Percentiles rank a stretch among this genome's conserved stretches.
These are phyloP conservation scores for Stachybotrys echinatus DNA, from an alignment of 2,329 filamentous ascomycete species.

Conservation along the genomic window DNA sequence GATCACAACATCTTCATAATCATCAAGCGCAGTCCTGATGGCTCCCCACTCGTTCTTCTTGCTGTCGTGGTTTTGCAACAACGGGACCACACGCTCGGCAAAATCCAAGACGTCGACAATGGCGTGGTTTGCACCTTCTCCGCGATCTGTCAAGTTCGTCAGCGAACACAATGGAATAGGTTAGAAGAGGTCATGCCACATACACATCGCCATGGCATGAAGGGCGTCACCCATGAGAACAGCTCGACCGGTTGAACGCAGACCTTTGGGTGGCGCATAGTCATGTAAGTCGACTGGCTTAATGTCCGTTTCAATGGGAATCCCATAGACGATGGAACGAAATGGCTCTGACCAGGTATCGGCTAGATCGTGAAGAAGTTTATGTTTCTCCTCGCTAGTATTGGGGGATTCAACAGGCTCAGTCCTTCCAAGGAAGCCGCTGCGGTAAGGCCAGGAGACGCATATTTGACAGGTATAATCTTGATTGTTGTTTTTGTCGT, in stretches of 20 bases:
- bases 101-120: constrained; percentile 46
- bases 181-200: constrained; percentile 17
- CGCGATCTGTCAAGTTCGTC: constrained; percentile 35
- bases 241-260: constrained; percentile 32
- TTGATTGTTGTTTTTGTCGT: constrained; percentile 23
- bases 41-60: not conserved
- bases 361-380: constrained; percentile 37
- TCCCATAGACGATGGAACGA: constrained; percentile 29
- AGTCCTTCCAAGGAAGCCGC: constrained; percentile 24
- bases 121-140: constrained; percentile 53
- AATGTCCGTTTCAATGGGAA: constrained; percentile 35
- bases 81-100: constrained; percentile 22
- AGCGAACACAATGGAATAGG: not conserved
- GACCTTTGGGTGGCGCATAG: constrained; percentile 32
- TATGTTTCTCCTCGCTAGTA: constrained; percentile 29
- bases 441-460: constrained; percentile 42
- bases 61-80: not conserved
- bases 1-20: constrained; percentile 40
- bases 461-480: constrained; percentile 43
- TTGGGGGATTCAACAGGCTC: constrained; percentile 33
- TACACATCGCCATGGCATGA: constrained; percentile 58
- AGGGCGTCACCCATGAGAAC: constrained; percentile 49
- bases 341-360: constrained; percentile 46
- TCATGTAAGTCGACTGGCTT: constrained; percentile 43
- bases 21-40: constrained; percentile 23